phyloP scores from a whole-genome alignment of 2,329 filamentous ascomycete genomes.

The Pezicula neosporulosa region DNA sequence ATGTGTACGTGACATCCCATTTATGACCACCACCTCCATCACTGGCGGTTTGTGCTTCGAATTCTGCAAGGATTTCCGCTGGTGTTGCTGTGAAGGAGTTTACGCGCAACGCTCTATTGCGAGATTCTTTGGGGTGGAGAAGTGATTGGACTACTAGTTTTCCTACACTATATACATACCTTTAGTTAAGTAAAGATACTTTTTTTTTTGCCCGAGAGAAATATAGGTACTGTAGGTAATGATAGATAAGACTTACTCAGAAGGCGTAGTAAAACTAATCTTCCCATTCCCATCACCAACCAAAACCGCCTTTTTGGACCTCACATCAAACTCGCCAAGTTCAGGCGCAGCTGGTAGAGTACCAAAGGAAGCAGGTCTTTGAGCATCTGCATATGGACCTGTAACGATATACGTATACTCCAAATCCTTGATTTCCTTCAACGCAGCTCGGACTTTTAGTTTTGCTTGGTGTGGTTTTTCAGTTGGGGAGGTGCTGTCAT shows the following conservation, averaged over 20 bases:
- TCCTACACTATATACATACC: constrained; percentile 44
- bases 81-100: constrained; percentile 33
- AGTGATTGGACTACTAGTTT: constrained; percentile 32
- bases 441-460: constrained; percentile 60
- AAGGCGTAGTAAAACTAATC: constrained; percentile 68
- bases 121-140: constrained; percentile 30
- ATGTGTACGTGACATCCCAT: constrained; percentile 28
- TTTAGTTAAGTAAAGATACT: constrained; percentile 35
- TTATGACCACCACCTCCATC: constrained; percentile 37
- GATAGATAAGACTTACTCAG: constrained; percentile 55
- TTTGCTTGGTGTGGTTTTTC: constrained; percentile 70
- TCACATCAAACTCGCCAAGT: constrained; percentile 56
- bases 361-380: neutral
- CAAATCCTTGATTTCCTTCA: constrained; percentile 49
- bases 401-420: constrained; percentile 67
- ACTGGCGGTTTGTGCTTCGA: constrained; percentile 30
- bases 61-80: constrained; percentile 31
- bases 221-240: no score
- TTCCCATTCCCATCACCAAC: constrained; percentile 58
- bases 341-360: constrained; percentile 12
- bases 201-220: no score
- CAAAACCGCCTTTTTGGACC: constrained; percentile 53
- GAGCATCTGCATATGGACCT: constrained; percentile 57
- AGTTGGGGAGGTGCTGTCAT: constrained; percentile 48
- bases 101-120: constrained; percentile 30